Base-by-base conservation (phyloP, 768 basidiomycete genomes). In the Coprinopsis marcescibilis region DNA sequence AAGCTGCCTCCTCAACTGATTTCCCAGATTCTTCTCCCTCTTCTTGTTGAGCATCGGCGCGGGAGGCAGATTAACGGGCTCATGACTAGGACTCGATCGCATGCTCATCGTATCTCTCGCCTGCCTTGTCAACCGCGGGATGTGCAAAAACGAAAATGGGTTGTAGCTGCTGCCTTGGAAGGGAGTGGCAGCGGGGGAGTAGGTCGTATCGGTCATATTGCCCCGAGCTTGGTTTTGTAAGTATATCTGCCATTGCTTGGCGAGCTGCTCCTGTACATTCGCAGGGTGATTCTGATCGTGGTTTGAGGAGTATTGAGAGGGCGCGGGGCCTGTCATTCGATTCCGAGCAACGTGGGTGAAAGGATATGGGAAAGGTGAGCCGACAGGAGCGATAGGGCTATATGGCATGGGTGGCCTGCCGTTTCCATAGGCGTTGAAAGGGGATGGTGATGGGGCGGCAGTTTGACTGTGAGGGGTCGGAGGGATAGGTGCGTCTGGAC, bases 341-440 rank as follows among this genome's bases (percentile, higher is more conserved):
- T 70, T 72, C 0, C 86, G 77, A 19, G 78, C 78, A 35, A 89
- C 80, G 47, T 88, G 86, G 13, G 75, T 72, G 64, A 81, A 90
- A 0, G 85, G 85, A 60, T 80, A 85, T 0, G 87, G 88, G 49
- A 86, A 89, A 1, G 88, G 88, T 3, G 88, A 89, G 7, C 87
- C 85, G 3, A 68, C 75, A 4, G 76, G 76, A 7, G 71, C 69
- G 2, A 78, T 66, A 0, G 81, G 78, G 51, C 77, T 81, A 53
- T 71, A 73, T 0, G 69, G 66, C 25, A 67, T 57, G 3, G 65
- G 61, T 48, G 70, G 65, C 32, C 62, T 65, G 43, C 61, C n/a
- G n/a, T n/a, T n/a, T n/a, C n/a, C 70, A 38, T 75, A 75, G 47
- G 68, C 69, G 46, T 46, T 59, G 20, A 81, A 65, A 0, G 86